These are phyloP conservation scores for Collybia mongolica DNA, from an alignment of 768 basidiomycete genomes.

Conservation along the genomic window DNA sequence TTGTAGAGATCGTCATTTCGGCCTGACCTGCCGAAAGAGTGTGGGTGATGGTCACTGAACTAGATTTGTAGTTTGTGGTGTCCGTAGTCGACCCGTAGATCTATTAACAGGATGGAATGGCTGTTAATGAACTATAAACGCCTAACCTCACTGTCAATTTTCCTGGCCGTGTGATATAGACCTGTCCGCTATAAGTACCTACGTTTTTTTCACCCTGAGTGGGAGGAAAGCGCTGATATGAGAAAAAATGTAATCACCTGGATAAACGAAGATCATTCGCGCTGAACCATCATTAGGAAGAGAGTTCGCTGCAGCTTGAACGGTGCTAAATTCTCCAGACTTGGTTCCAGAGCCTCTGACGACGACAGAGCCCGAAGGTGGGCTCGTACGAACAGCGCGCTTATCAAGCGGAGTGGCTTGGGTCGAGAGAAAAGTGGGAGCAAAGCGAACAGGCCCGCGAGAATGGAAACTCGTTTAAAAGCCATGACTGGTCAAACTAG, in stretches of 20 bases:
- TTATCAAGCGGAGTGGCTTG: slow-evolving; percentile 2
- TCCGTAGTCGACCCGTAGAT: slow-evolving; percentile 30
- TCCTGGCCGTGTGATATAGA: slow-evolving; percentile 38
- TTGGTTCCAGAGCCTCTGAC: slow-evolving; percentile 34
- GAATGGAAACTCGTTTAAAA: background rate
- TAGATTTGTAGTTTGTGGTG: slow-evolving; percentile 23
- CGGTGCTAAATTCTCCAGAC: slow-evolving; percentile 35
- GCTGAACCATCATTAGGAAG: slow-evolving; percentile 36
- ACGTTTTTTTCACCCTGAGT: background rate
- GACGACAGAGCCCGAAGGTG: slow-evolving; percentile 38
- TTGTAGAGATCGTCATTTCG: slow-evolving; percentile 24
- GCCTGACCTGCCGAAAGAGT: slow-evolving; percentile 23
- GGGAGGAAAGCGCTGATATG: background rate
- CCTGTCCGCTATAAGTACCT: slow-evolving; percentile 40
- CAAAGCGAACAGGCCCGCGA: background rate
- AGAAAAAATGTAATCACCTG: slow-evolving; percentile 16
- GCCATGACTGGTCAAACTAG: background rate
- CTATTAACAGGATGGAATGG: slow-evolving; percentile 6
- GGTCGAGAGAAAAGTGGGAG: background rate
- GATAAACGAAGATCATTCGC: slow-evolving; percentile 43
- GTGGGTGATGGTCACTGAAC: slow-evolving; percentile 27
- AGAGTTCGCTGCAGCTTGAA: slow-evolving; percentile 34
- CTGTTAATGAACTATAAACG: background rate
- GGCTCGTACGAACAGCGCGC: slow-evolving; percentile 28
- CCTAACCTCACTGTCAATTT: slow-evolving; percentile 30